Conservation (phyloP, 2,329 filamentous ascomycete genomes). For the Xylogone sp. region DNA sequence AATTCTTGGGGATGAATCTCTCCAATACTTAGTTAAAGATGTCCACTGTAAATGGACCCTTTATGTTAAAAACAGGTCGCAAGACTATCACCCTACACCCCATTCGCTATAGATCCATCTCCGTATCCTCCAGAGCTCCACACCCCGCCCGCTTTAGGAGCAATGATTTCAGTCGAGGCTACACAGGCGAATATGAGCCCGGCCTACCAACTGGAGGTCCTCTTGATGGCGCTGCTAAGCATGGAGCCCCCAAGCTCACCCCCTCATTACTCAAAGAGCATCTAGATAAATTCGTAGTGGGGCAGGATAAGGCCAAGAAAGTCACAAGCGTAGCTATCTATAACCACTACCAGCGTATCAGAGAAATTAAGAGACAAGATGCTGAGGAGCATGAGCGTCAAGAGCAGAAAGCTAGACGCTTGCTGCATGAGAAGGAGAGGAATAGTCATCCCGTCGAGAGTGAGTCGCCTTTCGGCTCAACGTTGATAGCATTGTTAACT, state of each 20-base stretch:
- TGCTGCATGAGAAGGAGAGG: conserved; percentile 33
- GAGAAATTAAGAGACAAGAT: conserved; percentile 69
- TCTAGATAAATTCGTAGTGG: conserved; percentile 93
- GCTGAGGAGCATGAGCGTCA: conserved; percentile 67
- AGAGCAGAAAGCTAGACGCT: conserved; percentile 57
- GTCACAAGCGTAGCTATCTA: conserved; percentile 90
- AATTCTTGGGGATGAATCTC: background rate
- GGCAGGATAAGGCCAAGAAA: conserved; percentile 92
- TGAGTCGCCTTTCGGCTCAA: conserved; percentile 32
- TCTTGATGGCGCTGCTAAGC: conserved; percentile 43
- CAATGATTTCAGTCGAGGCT: conserved; percentile 58
- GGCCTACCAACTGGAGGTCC: conserved; percentile 59
- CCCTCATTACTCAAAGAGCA: conserved; percentile 76
- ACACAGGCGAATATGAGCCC: conserved; percentile 59
- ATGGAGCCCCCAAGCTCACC: conserved; percentile 61
- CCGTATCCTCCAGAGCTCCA: conserved; percentile 25
- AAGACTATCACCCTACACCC: background rate
- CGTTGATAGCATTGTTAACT: conserved; percentile 28
- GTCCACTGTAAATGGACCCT: background rate
- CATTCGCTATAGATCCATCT: background rate
- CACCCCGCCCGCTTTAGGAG: conserved; percentile 36
- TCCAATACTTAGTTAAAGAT: background rate
- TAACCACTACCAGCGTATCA: conserved; percentile 91
- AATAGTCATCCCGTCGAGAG: conserved; percentile 77
- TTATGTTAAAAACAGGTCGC: background rate